phyloP scores from a whole-genome alignment of 2,329 filamentous ascomycete genomes.

The Trichoderma sp. region DNA sequence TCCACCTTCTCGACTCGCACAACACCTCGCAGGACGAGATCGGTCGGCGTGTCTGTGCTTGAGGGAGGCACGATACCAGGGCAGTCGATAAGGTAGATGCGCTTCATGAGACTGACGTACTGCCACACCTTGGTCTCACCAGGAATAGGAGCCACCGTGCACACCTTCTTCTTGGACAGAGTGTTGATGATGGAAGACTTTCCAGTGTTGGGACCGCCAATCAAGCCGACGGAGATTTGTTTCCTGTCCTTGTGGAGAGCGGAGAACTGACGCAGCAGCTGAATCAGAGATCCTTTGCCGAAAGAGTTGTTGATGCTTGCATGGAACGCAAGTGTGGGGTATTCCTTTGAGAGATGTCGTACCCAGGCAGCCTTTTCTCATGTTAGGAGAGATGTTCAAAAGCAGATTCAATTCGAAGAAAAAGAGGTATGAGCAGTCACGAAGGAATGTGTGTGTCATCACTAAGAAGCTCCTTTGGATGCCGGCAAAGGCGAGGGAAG shows the following conservation, averaged over 20 bases:
- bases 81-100: conserved; percentile 89
- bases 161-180: conserved; percentile 89
- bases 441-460: conserved; percentile 77
- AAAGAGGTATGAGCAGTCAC: neutral
- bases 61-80: conserved; percentile 94
- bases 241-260: conserved; percentile 86
- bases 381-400: conserved; percentile 27
- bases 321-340: conserved; percentile 93
- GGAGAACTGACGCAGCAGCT: conserved; percentile 89
- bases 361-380: conserved; percentile 85
- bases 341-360: conserved; percentile 80
- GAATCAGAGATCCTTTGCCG: conserved; percentile 91
- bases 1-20: conserved; percentile 95
- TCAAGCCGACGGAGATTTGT: conserved; percentile 89
- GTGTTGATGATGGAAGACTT: conserved; percentile 99
- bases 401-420: neutral
- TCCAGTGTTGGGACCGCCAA: conserved; percentile 80
- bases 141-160: conserved; percentile 89
- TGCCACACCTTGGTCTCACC: conserved; percentile 99
- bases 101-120: conserved; percentile 93
- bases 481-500: conserved; percentile 61
- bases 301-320: conserved; percentile 95
- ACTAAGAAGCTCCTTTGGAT: conserved; percentile 94
- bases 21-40: conserved; percentile 86
- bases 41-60: conserved; percentile 77